Evolutionary conservation across 2,329 filamentous ascomycete species (phyloP), one percentile per base, ranked within the genome.

Genomic region (Fusarium haematococcum): DNA sequence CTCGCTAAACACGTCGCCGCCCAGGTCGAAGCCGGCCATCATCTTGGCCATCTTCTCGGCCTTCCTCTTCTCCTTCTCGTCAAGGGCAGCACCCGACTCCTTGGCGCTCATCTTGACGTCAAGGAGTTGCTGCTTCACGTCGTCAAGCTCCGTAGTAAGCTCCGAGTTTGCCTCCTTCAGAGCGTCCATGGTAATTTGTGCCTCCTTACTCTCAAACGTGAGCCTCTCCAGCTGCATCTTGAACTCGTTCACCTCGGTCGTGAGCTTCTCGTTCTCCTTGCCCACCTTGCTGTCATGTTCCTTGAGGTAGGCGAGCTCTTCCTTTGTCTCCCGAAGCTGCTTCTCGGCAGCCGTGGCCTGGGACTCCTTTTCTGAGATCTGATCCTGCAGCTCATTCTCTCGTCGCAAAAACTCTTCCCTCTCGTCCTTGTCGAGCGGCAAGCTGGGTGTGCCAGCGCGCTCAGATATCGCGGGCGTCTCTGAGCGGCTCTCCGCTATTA

Each of bases 31-130:
- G 5, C 96, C 95, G 68, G 97, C 97, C 96, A 99, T 98, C 97
- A 99, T 99, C 89, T 98, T 94, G 50, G 97, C 97, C 97, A 99
- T 99, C 85, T 97, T 97, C 86, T 99, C 97, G 1, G 95, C 95
- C 89, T 99, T 99, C 86, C 95, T 95, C 88, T 95, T 96, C 85
- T 98, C 97, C 88, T 99, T 99, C 85, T 98, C 97, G 78, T 98
- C 96, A 23, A 97, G 86, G 18, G 95, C 93, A 10, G 95, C 95
- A 52, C 91, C 95, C 2, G 94, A 96, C 85, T 98, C 97, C 86
- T 97, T 97, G 67, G 96, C 95, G 77, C 92, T 97, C 94, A 98
- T 98, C 86, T 96, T 96, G 56, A 97, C 95, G 82, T 98, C 95
- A 20, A 98, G 88, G 62, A 99, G 91, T 81, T 98, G 95, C 83